Evolutionary conservation across 169 alveolate species (phyloP), one percentile per base, ranked within the genome.

Genomic region (Plasmodium sp.): DNA sequence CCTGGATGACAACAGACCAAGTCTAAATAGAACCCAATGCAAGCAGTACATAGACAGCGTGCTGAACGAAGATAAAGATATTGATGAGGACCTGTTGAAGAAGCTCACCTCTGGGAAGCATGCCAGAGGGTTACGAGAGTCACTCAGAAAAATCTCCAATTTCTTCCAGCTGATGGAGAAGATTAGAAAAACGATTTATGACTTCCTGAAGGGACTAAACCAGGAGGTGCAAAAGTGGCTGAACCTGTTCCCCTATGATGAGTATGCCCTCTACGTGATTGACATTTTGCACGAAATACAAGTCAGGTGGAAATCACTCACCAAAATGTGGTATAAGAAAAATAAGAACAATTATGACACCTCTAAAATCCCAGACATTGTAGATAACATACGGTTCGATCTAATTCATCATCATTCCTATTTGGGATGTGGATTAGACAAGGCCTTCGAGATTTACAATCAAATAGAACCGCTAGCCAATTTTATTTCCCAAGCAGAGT

Each of bases 301-400:
- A 75, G 83, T 84, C 7, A 34, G 98, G 18, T 96, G 98, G 98
- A 95, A 90, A 67, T 54, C 94, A 3, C 62, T 96, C 72, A 72
- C 96, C 4, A 67, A 77, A 34, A 95, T 94, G 93, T 88, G 94
- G 88, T 84, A 12, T 71, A 93, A 81, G 56, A 90, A 81, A 82
- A 90, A 83, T 92, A 95, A 94, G 33, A 80, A 83, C 45, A 74
- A 74, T 82, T 97, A 96, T 84, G 98, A 97, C 74, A 96, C 97
- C 27, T 96, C 98, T 31, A 96, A 96, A 93, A 93, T 97, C 6
- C 97, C 98, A 14, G 99, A 97, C 33, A 95, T 97, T 33, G 96
- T 96, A 58, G 99, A 97, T 83, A 97, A 97, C 84, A 75, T 97
- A 4, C 92, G 98, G 45, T 97, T 96, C 84, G 99, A 97, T 92